Conservation (phyloP, 345 rosid species). For the Anastatica hierochuntica region DNA sequence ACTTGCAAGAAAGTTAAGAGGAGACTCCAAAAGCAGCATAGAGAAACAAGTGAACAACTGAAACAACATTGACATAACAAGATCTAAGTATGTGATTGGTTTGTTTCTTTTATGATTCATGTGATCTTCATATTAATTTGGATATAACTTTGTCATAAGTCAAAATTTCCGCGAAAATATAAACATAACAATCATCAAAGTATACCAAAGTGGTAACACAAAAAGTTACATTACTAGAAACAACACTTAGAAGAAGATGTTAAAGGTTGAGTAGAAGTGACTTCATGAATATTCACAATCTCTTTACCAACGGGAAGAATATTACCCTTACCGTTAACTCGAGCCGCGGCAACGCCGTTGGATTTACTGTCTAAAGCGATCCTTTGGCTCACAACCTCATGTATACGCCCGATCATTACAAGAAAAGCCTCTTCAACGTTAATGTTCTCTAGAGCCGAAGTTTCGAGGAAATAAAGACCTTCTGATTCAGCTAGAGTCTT, state of each 20-base stretch:
- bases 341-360: constrained; percentile 17
- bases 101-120: not conserved
- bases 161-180: not conserved
- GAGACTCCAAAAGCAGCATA: constrained; percentile 8
- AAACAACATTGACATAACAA: not conserved
- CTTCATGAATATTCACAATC: constrained; percentile 47
- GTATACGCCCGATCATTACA: constrained; percentile 56
- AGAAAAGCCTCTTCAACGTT: constrained; percentile 74
- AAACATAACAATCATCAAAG: not conserved
- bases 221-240: constrained; percentile 16
- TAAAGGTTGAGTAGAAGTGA: constrained; percentile 52
- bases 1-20: constrained; percentile 15
- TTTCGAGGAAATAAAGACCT: constrained; percentile 64
- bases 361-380: constrained; percentile 34
- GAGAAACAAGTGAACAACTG: not conserved
- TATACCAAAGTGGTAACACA: not conserved
- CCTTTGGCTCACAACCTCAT: constrained; percentile 42
- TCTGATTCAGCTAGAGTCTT: constrained; percentile 48
- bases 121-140: not conserved
- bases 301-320: constrained; percentile 44
- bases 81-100: not conserved
- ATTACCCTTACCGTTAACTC: not conserved
- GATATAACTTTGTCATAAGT: not conserved
- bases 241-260: constrained; percentile 35
- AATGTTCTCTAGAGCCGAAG: constrained; percentile 63